Conservation (phyloP, 2,329 filamentous ascomycete genomes). For the Paraphaeosphaeria minitans region DNA sequence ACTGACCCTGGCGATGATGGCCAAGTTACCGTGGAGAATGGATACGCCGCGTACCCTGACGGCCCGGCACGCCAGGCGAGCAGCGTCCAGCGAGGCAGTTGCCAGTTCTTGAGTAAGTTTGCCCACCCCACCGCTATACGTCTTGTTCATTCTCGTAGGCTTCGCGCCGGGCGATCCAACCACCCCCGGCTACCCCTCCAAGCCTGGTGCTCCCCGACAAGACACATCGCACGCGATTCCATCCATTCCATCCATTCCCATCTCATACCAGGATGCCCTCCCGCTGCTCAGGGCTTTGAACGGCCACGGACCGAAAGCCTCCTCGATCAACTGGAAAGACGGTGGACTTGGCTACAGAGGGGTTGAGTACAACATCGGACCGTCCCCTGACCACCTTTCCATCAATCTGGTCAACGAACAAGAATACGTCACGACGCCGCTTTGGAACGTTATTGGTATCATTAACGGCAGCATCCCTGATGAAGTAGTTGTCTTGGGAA, state of each 20-base stretch:
- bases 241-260: conserved; percentile 86
- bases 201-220: conserved; percentile 80
- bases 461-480: conserved; percentile 86
- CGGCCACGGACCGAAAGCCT: conserved; percentile 79
- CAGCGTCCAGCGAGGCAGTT: conserved; percentile 87
- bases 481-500: conserved; percentile 89
- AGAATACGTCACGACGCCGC: conserved; percentile 56
- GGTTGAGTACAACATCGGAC: conserved; percentile 83
- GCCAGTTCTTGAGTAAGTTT: conserved; percentile 61
- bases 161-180: conserved; percentile 76
- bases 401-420: conserved; percentile 57
- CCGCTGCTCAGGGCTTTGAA: conserved; percentile 91
- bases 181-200: conserved; percentile 91
- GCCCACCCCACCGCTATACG: too few species aligned
- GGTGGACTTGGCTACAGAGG: conserved; percentile 78
- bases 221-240: conserved; percentile 74
- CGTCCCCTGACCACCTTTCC: conserved; percentile 71
- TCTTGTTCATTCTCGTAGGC: conserved; percentile 48
- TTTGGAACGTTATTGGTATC: conserved; percentile 81
- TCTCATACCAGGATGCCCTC: conserved; percentile 85
- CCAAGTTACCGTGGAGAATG: conserved; percentile 78
- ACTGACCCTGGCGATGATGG: conserved; percentile 90
- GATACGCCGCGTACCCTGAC: conserved; percentile 77
- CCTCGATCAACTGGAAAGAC: conserved; percentile 77
- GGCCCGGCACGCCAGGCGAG: conserved; percentile 87